Evolutionary conservation across 805 yeast genomes (phyloP), one percentile per base, ranked within the genome.

Genomic region (Metschnikowia sp.): DNA sequence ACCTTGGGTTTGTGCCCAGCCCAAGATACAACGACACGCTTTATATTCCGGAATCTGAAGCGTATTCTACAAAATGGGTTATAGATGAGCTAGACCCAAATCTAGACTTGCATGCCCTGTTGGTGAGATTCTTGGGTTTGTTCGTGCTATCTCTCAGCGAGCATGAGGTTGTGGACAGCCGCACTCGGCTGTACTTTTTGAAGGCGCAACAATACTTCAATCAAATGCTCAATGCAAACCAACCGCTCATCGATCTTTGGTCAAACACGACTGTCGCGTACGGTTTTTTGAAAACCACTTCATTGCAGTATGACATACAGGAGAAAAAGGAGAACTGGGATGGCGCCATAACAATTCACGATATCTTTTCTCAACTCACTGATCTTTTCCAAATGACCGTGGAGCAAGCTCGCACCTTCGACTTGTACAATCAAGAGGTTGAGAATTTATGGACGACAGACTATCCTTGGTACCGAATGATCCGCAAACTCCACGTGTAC

Each of bases 381-480:
- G 6, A 3, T 3, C 39, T 53, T 18, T 9, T 49, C 4, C 13
- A 22, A 4, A 31, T 18, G 6, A 22, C 42, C 9, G 47, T 45
- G 7, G 41, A 44, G 10, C 50, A 39, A 57, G 66, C 86, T 1
- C 44, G 48, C 0, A 48, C 54, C 2, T 84, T 78, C 55, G 91
- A 86, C 55, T 57, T 54, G 2, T 73, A 74, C 50, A 74, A 76
- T 15, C 57, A 58, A 3, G 61, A 70, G 2, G 69, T 88, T 28
- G 82, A 80, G 52, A 64, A 67, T 2, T 72, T 76, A 32, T 78
- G 83, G 45, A 64, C 74, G 1, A 68, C 75, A 37, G 97, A 88
- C 56, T 85, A 78, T 56, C 90, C 97, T 1, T 86, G 96, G 90
- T 88, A 84, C 69, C 72, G 76, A 52, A 67, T 76, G 44, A 76